Evolutionary conservation across 495 filamentous ascomycete genomes (phyloP), one percentile per base, ranked within the genome.

Genomic region (Penicillium longicatenatum): DNA sequence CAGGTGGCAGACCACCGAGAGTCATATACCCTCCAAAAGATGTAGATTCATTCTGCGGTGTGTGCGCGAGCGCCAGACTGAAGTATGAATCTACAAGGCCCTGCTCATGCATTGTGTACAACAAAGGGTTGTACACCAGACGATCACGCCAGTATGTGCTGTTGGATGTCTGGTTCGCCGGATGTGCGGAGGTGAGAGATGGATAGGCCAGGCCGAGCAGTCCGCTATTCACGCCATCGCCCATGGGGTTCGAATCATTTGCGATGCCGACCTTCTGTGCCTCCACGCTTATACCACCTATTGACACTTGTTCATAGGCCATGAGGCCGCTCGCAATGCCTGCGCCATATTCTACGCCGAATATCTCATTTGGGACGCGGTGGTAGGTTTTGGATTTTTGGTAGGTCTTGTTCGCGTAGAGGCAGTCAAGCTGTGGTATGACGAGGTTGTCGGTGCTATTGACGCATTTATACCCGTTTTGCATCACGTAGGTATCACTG

Each of bases 181-280:
- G 63, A 30, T 72, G 67, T 16, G 72, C 72, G 2, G 63, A 67
- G 0, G 72, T 71, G 22, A 86, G 59, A 1, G 74, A 62, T 5
- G 84, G 85, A 56, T 84, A 89, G 0, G 77, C 84, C 21, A 90
- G 74, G 3, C 87, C 86, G 8, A 89, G 67, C 17, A 89, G 58
- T 4, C 87, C 87, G 41, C 64, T 70, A 44, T 64, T 70, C 5
- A 67, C 50, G 1, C 69, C 78, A 55, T 81, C 77, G 9, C 82
- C 82, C 48, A 72, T 71, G 69, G 79, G 80, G 39, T 68, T 68
- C 6, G 78, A 77, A 21, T 55, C 58, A 52, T 82, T 73, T 7
- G 81, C 79, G 33, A 86, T 64, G 2, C 74, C 84, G 14, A 86
- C 60, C 6, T 76, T 75, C 64, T 89, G 86, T 14, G 37, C 33